Percentiles rank a stretch among this genome's conserved stretches.
Evolutionary conservation across 805 yeast species (phyloP).

Genomic region (Clavispora santaluciae): DNA sequence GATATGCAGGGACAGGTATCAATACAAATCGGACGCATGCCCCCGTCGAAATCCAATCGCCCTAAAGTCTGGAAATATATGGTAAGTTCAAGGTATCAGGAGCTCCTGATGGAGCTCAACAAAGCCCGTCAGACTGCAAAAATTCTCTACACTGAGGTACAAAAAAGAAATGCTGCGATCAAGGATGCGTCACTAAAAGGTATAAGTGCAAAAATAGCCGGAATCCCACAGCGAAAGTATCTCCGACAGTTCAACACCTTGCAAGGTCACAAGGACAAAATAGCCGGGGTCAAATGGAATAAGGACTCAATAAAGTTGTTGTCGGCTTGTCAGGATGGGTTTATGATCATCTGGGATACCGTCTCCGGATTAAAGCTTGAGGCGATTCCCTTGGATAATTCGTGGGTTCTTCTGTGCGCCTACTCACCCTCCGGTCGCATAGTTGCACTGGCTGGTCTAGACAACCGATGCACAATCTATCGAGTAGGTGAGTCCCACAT

Average conservation of each 20-base stretch:
- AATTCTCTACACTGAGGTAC: constrained; percentile 45
- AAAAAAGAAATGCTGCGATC: constrained; percentile 35
- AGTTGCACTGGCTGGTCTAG: constrained; percentile 80
- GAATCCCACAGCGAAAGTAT: constrained; percentile 23
- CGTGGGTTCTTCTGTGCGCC: constrained; percentile 76
- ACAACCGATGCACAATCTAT: constrained; percentile 72
- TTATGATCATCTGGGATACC: constrained; percentile 78
- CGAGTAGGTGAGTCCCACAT: constrained; percentile 18
- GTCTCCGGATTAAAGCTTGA: constrained; percentile 63
- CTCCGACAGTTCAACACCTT: constrained; percentile 36
- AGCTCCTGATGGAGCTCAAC: not conserved
- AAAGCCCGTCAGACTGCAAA: constrained; percentile 1
- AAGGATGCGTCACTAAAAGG: constrained; percentile 44
- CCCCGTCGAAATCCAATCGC: not conserved
- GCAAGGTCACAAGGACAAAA: constrained; percentile 69
- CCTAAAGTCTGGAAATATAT: not conserved
- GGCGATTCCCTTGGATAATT: constrained; percentile 68
- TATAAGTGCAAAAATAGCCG: constrained; percentile 30
- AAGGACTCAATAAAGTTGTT: constrained; percentile 54
- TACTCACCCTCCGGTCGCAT: constrained; percentile 60
- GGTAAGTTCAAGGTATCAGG: not conserved
- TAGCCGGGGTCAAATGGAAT: constrained; percentile 67
- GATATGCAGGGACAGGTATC: not conserved
- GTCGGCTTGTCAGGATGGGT: constrained; percentile 85
- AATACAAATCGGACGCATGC: not conserved